Evolutionary conservation across 2,329 filamentous ascomycete species (phyloP).

Genomic region (Hypomyces perniciosus): DNA sequence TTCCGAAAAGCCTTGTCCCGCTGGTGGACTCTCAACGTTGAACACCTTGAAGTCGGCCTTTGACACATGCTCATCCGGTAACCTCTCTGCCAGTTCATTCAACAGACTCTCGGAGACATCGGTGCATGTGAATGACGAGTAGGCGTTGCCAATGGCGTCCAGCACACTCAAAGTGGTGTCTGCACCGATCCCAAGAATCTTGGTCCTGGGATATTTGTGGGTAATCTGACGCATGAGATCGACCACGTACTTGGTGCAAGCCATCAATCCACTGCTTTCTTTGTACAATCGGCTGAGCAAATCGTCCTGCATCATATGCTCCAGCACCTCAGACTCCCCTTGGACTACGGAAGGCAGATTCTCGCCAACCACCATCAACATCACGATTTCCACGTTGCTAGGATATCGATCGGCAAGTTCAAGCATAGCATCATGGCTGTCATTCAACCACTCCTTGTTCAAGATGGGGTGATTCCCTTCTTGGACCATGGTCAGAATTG

Average conservation of each 20-base stretch:
- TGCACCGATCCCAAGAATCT: constrained; percentile 35
- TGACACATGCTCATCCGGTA: constrained; percentile 16
- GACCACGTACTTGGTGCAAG: background rate
- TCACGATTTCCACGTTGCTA: background rate
- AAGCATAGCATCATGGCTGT: background rate
- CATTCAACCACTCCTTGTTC: constrained; percentile 2
- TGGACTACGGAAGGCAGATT: constrained; percentile 28
- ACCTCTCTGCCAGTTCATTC: constrained; percentile 24
- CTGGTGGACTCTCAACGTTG: background rate
- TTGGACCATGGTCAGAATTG: background rate
- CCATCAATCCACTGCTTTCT: background rate
- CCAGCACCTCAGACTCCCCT: constrained; percentile 30
- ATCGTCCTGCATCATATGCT: constrained; percentile 29
- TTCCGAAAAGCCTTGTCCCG: constrained; percentile 24
- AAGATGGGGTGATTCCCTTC: background rate
- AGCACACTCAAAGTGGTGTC: constrained; percentile 33
- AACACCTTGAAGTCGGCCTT: constrained; percentile 15
- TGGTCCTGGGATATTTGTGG: constrained; percentile 34
- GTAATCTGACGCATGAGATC: constrained; percentile 20
- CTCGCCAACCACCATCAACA: constrained; percentile 20
- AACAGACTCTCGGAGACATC: constrained; percentile 38
- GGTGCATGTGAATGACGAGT: constrained; percentile 36
- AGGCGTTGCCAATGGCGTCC: constrained; percentile 21
- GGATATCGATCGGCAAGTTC: background rate
- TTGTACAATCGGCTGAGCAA: constrained; percentile 20